Conservation (phyloP, 192 early-diverging fungal genomes). For the Endogone sp. region DNA sequence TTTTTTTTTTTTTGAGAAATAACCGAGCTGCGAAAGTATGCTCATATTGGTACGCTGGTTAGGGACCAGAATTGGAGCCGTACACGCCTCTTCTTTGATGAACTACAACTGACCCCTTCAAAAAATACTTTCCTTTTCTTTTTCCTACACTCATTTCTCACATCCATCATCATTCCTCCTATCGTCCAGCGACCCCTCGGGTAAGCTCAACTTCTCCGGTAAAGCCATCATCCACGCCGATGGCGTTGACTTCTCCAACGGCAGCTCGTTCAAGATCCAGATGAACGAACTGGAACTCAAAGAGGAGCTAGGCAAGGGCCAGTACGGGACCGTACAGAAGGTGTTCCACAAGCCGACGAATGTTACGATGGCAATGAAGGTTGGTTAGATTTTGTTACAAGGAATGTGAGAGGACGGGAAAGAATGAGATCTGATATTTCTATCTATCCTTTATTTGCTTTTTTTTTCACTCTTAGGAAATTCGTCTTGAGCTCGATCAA, state of each 20-base stretch:
- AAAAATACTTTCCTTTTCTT: constrained; percentile 8
- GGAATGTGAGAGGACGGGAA: too few relatives aligned
- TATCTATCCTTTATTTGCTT: too few relatives aligned
- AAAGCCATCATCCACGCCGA: constrained; percentile 88
- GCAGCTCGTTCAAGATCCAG: constrained; percentile 82
- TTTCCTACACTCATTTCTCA: constrained; percentile 5
- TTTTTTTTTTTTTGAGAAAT: too few relatives aligned
- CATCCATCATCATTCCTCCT: too few relatives aligned
- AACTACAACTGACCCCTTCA: too few relatives aligned
- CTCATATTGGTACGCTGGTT: too few relatives aligned
- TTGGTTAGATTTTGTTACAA: constrained; percentile 15
- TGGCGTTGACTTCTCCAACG: constrained; percentile 90
- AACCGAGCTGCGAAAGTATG: too few relatives aligned
- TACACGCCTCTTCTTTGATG: constrained; percentile 5
- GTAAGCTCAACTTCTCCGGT: constrained; percentile 87
- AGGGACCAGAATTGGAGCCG: too few relatives aligned
- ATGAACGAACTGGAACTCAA: constrained; percentile 77
- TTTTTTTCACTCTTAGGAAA: constrained; percentile 65
- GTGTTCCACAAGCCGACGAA: constrained; percentile 84
- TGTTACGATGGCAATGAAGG: constrained; percentile 86
- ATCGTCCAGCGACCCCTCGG: constrained; percentile 78
- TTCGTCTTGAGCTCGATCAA: constrained; percentile 87
- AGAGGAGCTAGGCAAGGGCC: constrained; percentile 85
- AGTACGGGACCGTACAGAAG: constrained; percentile 91
- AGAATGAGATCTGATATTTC: neutral